Conservation (phyloP, 139 green algal species). For the Picochlorum sp. region DNA sequence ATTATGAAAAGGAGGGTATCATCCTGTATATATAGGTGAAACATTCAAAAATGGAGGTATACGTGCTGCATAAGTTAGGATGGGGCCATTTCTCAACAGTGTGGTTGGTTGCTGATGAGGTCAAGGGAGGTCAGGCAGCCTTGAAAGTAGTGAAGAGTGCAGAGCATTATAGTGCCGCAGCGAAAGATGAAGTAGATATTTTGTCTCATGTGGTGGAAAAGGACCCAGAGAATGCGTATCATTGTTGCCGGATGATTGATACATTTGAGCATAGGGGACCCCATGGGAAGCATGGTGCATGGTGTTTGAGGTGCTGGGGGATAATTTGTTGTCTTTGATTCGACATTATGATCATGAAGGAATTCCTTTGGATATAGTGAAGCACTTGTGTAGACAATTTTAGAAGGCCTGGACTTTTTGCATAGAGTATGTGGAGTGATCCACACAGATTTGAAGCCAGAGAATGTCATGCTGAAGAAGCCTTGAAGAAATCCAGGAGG, state of each 20-base stretch:
- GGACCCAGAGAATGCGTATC: conserved; percentile 42
- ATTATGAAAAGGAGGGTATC: conserved; percentile 82
- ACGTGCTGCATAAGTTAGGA: conserved; percentile 85
- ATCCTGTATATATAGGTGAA: conserved; percentile 84
- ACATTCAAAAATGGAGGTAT: conserved; percentile 83
- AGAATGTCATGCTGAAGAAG: conserved; percentile 90
- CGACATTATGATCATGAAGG: conserved; percentile 47
- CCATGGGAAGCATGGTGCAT: conserved; percentile 92
- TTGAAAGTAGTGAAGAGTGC: conserved; percentile 92
- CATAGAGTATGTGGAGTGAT: conserved; percentile 74
- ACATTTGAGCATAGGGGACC: conserved; percentile 88
- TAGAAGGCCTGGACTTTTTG: conserved; percentile 88
- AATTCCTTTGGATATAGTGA: conserved; percentile 78
- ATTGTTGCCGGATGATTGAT: conserved; percentile 77
- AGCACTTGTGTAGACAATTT: conserved; percentile 70
- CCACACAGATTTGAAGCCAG: conserved; percentile 95
- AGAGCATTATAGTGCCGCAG: conserved; percentile 92
- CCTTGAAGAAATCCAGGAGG: conserved; percentile 35
- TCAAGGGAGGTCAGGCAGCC: conserved; percentile 31
- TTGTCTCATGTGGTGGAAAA: conserved; percentile 64
- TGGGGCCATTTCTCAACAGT: conserved; percentile 99
- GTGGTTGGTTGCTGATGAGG: conserved; percentile 77
- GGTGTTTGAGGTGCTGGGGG: conserved; percentile 88
- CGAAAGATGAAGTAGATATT: conserved; percentile 90
- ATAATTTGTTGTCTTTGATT: conserved; percentile 76